A percentile compares a stretch with the other conserved stretches of the same genome.
Evolutionary conservation across 108 stramenopile genomes (phyloP).

Genomic region (Cylindrotheca closterium): DNA sequence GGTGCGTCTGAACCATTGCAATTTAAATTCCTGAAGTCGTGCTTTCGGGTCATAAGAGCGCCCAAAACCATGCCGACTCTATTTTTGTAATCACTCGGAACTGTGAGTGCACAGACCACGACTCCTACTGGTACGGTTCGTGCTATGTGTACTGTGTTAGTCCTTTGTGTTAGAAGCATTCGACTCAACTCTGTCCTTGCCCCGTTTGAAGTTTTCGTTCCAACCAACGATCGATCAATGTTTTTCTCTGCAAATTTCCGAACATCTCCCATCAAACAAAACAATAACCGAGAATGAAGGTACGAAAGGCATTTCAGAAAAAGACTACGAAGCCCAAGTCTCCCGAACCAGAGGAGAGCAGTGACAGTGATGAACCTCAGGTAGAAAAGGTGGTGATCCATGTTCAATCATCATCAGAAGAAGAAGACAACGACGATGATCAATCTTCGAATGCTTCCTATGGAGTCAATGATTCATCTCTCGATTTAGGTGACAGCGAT

Average conservation of each 20-base stretch:
- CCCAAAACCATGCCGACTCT: no score
- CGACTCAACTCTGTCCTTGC: no score
- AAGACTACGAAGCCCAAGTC: not conserved
- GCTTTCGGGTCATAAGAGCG: no score
- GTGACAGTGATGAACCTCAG: not conserved
- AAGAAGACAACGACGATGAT: conserved; percentile 22
- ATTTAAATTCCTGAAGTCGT: no score
- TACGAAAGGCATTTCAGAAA: not conserved
- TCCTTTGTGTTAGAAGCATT: no score
- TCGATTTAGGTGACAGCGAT: conserved; percentile 18
- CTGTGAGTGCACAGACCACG: no score
- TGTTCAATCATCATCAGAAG: conserved; percentile 2
- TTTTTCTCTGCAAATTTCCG: not conserved
- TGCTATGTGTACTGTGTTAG: no score
- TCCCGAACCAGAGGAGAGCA: not conserved
- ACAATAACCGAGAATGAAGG: not conserved
- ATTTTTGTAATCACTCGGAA: no score
- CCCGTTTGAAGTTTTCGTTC: no score
- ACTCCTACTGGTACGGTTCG: no score
- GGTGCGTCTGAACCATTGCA: no score
- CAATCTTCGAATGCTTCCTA: conserved; percentile 13
- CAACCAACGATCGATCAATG: not conserved
- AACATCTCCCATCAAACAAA: not conserved
- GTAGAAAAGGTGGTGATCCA: not conserved
- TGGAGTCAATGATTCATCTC: conserved; percentile 37